Percentiles rank a stretch among this genome's conserved stretches.
Conservation (phyloP, 2,329 filamentous ascomycete species). For the Calonectria ilicicola region DNA sequence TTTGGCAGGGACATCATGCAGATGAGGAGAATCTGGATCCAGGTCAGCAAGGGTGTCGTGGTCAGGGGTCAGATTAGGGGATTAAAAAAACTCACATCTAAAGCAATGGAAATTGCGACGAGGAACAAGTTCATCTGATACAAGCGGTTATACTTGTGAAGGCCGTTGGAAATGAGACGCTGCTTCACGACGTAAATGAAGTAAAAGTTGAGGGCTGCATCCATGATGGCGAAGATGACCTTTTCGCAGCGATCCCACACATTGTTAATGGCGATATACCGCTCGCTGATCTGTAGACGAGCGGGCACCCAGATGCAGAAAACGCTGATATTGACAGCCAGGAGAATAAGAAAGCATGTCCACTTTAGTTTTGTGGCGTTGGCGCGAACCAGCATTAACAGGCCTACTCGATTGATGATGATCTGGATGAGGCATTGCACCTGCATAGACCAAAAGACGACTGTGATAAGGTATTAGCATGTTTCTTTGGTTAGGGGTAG, state of each 20-base stretch:
- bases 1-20: constrained; percentile 45
- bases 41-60: neutral
- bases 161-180: constrained; percentile 59
- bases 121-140: constrained; percentile 51
- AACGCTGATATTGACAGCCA: constrained; percentile 60
- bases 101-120: constrained; percentile 43
- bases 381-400: constrained; percentile 56
- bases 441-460: constrained; percentile 51
- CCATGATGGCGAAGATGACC: constrained; percentile 59
- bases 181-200: constrained; percentile 58
- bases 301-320: constrained; percentile 65
- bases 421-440: constrained; percentile 60
- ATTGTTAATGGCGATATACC: constrained; percentile 56
- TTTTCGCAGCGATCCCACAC: constrained; percentile 66
- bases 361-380: constrained; percentile 54
- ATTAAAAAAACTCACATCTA: constrained; percentile 36
- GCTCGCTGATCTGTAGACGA: constrained; percentile 53
- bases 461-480: constrained; percentile 34
- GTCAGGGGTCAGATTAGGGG: too few relatives aligned
- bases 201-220: constrained; percentile 60
- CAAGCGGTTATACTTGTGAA: constrained; percentile 61
- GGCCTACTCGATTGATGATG: constrained; percentile 62
- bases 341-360: constrained; percentile 55
- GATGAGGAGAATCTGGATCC: constrained; percentile 35
- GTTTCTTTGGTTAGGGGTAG: accelerated